phyloP scores from a whole-genome alignment of 1,139 yeast species.

The Yamadazyma conglobata region DNA sequence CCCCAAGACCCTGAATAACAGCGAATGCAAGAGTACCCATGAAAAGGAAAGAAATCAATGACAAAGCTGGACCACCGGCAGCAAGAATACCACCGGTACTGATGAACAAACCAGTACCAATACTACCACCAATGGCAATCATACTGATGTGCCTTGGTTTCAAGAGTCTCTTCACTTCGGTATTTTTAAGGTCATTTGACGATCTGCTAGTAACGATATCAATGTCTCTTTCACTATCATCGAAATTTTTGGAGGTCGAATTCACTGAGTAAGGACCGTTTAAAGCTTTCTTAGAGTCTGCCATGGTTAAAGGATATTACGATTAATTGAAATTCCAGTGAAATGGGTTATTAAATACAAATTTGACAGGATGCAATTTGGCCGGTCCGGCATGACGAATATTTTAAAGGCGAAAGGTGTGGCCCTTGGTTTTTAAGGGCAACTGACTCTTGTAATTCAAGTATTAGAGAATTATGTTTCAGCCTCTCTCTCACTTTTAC shows the following conservation, averaged over 20 bases:
- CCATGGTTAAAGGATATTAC: too few relatives aligned
- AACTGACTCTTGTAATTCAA: too few relatives aligned
- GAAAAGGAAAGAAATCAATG: constrained; percentile 61
- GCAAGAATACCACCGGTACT: constrained; percentile 54
- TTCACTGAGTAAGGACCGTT: constrained; percentile 2
- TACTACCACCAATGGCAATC: constrained; percentile 62
- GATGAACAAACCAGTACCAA: constrained; percentile 64
- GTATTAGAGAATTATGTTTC: too few relatives aligned
- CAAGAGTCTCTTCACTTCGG: constrained; percentile 37
- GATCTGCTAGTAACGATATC: constrained; percentile 12
- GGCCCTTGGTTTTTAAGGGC: too few relatives aligned
- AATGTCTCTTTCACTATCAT: constrained; percentile 13
- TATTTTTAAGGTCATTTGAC: constrained; percentile 8
- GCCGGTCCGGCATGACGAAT: too few relatives aligned
- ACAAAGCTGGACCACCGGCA: constrained; percentile 70
- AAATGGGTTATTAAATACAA: too few relatives aligned
- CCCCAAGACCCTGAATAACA: constrained; percentile 70
- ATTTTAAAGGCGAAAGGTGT: too few relatives aligned
- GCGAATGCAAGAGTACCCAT: constrained; percentile 63
- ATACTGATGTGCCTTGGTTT: constrained; percentile 67
- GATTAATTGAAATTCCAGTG: too few relatives aligned
- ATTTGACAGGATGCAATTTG: constrained; percentile 1
- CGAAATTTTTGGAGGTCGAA: constrained; percentile 3
- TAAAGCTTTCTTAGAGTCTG: constrained; percentile 10
- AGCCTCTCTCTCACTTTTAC: too few relatives aligned